Evolutionary conservation across 179 eudicot genomes (phyloP).

Genomic region (Spergularia azorica): DNA sequence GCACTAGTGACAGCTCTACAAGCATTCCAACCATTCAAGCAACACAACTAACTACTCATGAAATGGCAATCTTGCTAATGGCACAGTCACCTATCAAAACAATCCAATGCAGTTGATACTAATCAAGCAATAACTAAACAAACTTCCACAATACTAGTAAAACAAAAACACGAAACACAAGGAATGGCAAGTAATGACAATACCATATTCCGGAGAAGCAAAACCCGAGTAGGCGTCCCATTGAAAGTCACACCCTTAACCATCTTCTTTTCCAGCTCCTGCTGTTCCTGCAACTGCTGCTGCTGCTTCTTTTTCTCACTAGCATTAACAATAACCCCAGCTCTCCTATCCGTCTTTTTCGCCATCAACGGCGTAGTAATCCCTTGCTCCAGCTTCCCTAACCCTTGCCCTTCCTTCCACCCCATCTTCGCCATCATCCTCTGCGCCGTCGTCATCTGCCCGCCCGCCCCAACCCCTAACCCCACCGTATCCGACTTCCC

Average conservation of each 20-base stretch:
- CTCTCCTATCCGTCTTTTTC: slow-evolving; percentile 82
- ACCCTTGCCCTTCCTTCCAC: slow-evolving; percentile 93
- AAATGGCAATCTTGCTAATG: too few species aligned
- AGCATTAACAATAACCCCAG: slow-evolving; percentile 88
- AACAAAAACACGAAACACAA: too few species aligned
- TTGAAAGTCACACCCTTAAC: slow-evolving; percentile 72
- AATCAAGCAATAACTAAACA: neutral
- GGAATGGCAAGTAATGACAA: slow-evolving; percentile 5
- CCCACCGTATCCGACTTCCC: slow-evolving; percentile 88
- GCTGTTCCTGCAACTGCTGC: slow-evolving; percentile 8
- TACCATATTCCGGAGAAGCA: slow-evolving; percentile 88
- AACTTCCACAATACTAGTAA: too few species aligned
- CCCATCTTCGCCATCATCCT: slow-evolving; percentile 99
- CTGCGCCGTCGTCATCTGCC: slow-evolving; percentile 95
- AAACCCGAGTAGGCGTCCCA: slow-evolving; percentile 74
- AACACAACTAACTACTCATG: neutral
- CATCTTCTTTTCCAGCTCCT: slow-evolving; percentile 54
- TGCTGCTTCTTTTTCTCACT: slow-evolving; percentile 36
- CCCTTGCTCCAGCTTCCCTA: slow-evolving; percentile 94
- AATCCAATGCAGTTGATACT: neutral
- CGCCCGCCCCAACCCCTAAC: slow-evolving; percentile 88
- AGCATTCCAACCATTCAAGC: neutral
- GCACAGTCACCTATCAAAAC: too few species aligned
- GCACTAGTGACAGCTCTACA: neutral
- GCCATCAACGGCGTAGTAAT: slow-evolving; percentile 92